A percentile compares a stretch with the other conserved stretches of the same genome.
Conservation (phyloP, 768 basidiomycete species). For the Cystobasidium ongulense region DNA sequence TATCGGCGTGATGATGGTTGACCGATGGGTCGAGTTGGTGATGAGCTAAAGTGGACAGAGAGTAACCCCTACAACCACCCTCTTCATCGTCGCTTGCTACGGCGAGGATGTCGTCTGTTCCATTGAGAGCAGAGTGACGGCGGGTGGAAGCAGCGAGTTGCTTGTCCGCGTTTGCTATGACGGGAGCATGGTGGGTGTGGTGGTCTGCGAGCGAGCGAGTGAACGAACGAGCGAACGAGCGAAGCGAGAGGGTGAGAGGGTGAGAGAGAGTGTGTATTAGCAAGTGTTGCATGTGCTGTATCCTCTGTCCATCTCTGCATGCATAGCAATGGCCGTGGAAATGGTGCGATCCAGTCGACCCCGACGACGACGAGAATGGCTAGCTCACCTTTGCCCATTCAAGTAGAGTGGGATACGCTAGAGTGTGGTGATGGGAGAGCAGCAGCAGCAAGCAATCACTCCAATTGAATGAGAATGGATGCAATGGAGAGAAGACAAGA, state of each 20-base stretch:
- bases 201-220: background rate
- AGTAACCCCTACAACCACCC: conserved; percentile 2
- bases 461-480: background rate
- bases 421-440: background rate
- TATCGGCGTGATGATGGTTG: background rate
- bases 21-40: background rate
- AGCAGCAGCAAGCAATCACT: background rate
- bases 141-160: background rate
- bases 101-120: background rate
- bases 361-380: background rate
- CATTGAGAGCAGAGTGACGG: background rate
- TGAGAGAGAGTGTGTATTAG: background rate
- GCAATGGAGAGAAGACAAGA: background rate
- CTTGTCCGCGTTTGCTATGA: conserved; percentile 7
- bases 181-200: conserved; percentile 7
- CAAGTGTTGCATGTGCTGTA: background rate
- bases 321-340: too few relatives aligned
- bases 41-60: background rate
- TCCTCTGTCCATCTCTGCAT: background rate
- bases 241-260: background rate
- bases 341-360: too few relatives aligned
- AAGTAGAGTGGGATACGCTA: background rate
- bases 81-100: background rate
- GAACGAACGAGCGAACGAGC: background rate
- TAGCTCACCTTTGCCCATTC: conserved; percentile 12